Base-by-base conservation (phyloP, 2,329 filamentous ascomycete species). In the Colletotrichum costaricense region DNA sequence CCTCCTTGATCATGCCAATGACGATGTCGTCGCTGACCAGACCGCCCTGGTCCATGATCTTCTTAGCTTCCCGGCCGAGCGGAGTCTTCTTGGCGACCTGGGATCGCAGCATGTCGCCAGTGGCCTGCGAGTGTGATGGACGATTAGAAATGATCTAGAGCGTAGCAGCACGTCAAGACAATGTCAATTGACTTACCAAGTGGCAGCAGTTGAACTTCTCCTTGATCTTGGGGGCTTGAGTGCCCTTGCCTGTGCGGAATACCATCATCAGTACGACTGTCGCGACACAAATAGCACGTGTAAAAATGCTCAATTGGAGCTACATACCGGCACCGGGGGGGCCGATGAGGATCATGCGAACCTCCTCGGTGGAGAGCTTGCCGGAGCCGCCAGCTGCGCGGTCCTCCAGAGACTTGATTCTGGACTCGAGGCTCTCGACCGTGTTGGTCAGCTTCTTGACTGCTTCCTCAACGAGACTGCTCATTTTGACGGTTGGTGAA, bases 41-140 rank as follows among this genome's bases (percentile, higher is more conserved):
- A 78, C 96, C 96, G 79, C 97, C 97, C 83, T 96, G 93, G 82
- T 99, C 97, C 97, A 99, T 99, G 85, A 99, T 99, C 92, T 98
- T 98, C 93, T 99, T 99, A 77, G 97, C 97, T 88, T 98, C 95
- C 82, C 94, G 91, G 79, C 97, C 97, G 77, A 99, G 92, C 73
- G 94, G 86, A 71, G 97, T 99, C 92, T 98, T 98, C 88, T 97
- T 97, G 77, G 96, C 94, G 82, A 99, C 97, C 86, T 99, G 97
- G 78, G 95, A 97, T 81, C 97, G 95, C 81, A 99, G 91, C 97
- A 99, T 99, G 86, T 99, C 97, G 84, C 97, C 97, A 73, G 97
- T 99, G 76, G 97, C 97, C 95, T 98, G 76, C 72, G 72, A 69
- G 72, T 67, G 52, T 68, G 70, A 77, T 19, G 19, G 11, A 35